These are phyloP conservation scores for Suillus luteus DNA, from an alignment of 768 basidiomycete genomes.

Conservation along the genomic window DNA sequence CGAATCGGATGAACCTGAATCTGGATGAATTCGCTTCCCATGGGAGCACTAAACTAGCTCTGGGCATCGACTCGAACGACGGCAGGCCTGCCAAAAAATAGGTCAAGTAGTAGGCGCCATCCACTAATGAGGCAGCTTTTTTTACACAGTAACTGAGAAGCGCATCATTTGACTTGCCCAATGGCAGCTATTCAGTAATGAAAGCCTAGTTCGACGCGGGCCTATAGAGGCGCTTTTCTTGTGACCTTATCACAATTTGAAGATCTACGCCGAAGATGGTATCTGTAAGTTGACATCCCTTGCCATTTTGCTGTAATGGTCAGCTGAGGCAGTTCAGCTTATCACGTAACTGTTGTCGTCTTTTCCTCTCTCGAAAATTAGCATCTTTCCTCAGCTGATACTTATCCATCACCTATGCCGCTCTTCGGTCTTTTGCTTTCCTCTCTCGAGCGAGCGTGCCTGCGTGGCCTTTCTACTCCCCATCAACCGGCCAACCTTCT, in stretches of 20 bases:
- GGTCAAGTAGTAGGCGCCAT: neutral
- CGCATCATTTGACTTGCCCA: constrained; percentile 4
- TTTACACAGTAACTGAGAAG: constrained; percentile 1
- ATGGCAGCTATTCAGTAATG: neutral
- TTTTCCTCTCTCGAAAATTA: constrained; percentile 23
- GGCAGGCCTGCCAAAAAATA: neutral
- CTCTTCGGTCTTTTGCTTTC: constrained; percentile 18
- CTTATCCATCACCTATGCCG: constrained; percentile 22
- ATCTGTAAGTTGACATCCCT: neutral
- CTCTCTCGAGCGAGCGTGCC: constrained; percentile 13
- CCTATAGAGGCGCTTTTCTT: neutral
- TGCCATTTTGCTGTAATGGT: constrained; percentile 15
- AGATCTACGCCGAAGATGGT: constrained; percentile 7
- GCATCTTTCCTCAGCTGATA: constrained; percentile 19
- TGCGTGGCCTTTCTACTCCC: constrained; percentile 22
- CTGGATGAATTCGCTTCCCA: constrained; percentile 1
- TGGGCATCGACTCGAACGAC: neutral
- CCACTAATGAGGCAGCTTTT: neutral
- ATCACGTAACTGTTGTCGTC: constrained; percentile 32
- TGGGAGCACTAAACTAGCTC: neutral
- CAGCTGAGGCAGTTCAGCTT: constrained; percentile 25
- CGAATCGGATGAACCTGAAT: neutral
- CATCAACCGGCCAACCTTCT: constrained; percentile 31
- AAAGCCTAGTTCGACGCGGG: constrained; percentile 3
- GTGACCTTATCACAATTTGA: neutral